Evolutionary conservation across 1,284 basidiomycete species (phyloP).

Genomic region (Apiotrichum veenhuisii): DNA sequence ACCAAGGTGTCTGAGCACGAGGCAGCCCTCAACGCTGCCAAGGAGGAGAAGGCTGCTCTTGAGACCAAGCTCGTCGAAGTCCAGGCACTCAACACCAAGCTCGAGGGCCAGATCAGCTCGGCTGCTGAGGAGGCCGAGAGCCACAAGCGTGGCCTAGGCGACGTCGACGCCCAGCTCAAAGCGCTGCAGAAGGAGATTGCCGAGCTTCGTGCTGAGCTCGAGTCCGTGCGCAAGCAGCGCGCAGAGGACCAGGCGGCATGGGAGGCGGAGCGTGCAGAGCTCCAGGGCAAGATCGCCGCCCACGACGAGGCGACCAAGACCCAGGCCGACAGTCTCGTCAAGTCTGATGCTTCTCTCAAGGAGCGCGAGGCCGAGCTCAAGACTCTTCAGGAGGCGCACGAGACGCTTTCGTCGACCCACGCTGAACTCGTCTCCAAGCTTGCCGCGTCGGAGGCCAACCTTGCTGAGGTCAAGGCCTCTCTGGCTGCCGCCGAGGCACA

Average conservation of each 20-base stretch:
- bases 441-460: constrained; percentile 17
- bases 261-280: constrained; percentile 15
- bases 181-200: constrained; percentile 27
- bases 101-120: constrained; percentile 23
- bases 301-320: constrained; percentile 3
- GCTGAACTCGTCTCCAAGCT: constrained; percentile 22
- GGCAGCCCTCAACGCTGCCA: constrained; percentile 4
- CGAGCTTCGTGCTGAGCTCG: constrained; percentile 19
- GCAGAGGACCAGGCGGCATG: constrained; percentile 13
- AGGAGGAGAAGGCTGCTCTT: constrained; percentile 14
- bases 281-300: constrained; percentile 10
- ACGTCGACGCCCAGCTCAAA: constrained; percentile 19
- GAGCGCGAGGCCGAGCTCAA: constrained; percentile 19
- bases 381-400: constrained; percentile 23
- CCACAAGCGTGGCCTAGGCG: constrained; percentile 13
- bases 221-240: constrained; percentile 9
- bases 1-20: constrained; percentile 15
- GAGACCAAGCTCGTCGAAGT: constrained; percentile 25
- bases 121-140: constrained; percentile 30
- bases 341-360: constrained; percentile 9
- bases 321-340: constrained; percentile 13
- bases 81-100: constrained; percentile 14
- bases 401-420: constrained; percentile 19
- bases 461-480: constrained; percentile 23
- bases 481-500: constrained; percentile 19